phyloP scores from a whole-genome alignment of 2,329 filamentous ascomycete species.

The Botrytis porri region DNA sequence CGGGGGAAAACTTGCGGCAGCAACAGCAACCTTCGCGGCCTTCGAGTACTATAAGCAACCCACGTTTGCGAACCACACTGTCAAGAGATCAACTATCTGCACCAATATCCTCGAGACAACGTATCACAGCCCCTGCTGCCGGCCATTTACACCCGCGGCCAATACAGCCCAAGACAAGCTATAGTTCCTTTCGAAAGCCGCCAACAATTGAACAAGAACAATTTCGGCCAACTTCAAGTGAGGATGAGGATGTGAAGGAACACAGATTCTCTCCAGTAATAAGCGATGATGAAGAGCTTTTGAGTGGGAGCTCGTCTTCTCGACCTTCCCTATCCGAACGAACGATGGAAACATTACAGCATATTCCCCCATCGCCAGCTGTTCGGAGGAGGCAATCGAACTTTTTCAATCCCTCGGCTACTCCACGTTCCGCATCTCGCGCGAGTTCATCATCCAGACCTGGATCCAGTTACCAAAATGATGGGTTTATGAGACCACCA shows the following conservation, averaged over 20 bases:
- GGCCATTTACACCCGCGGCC: slow-evolving; percentile 15
- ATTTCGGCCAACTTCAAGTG: slow-evolving; percentile 8
- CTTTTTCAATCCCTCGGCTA: slow-evolving; percentile 67
- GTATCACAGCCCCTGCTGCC: background rate
- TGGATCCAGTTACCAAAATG: slow-evolving; percentile 60
- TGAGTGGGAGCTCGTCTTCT: slow-evolving; percentile 17
- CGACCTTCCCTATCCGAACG: slow-evolving; percentile 71
- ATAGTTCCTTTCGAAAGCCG: slow-evolving; percentile 27
- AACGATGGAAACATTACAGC: slow-evolving; percentile 79
- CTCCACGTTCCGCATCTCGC: slow-evolving; percentile 49
- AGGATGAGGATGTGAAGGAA: slow-evolving; percentile 22
- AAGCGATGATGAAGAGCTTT: slow-evolving; percentile 10
- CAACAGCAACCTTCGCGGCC: slow-evolving; percentile 31
- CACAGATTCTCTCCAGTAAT: slow-evolving; percentile 14
- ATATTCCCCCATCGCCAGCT: slow-evolving; percentile 74
- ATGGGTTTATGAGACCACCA: slow-evolving; percentile 50
- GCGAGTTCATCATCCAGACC: slow-evolving; percentile 30
- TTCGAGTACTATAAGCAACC: slow-evolving; percentile 25
- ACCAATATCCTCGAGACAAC: slow-evolving; percentile 20
- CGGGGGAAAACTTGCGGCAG: slow-evolving; percentile 46
- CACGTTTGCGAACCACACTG: slow-evolving; percentile 32
- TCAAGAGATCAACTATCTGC: slow-evolving; percentile 29
- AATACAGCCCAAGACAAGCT: slow-evolving; percentile 27
- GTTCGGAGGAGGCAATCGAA: slow-evolving; percentile 63
- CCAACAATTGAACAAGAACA: background rate